Base-by-base conservation (phyloP, 345 rosid genomes). In the Rhodamnia rubescens region DNA sequence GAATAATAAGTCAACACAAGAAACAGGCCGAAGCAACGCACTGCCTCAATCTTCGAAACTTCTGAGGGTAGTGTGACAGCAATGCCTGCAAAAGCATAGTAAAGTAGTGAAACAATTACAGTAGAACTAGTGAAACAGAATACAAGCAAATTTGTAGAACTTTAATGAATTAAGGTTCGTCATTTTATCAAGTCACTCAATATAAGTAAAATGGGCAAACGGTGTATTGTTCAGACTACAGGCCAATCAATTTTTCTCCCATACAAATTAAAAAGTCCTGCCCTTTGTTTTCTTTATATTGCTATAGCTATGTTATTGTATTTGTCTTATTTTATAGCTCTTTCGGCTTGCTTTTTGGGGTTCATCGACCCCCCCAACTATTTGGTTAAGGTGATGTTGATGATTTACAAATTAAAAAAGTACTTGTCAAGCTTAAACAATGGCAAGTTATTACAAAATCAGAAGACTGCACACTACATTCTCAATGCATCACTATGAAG, bases 21-120 rank as follows among this genome's bases (percentile, higher is more conserved):
- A 64, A 84, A 56, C 80, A 49, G 54, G 50, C 16, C 11, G 15
- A 85, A 64, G 53, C 69, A 83, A 83, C 74, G 84, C 86, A 97
- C 98, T 93, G 90, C 89, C 95, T 93, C 83, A 96, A 90, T 81
- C 75, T 88, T 85, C 87, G 90, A 86, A 94, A 93, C 93, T 96
- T 97, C 85, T 81, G 87, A 82, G 96, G 93, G 88, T 87, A 92
- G 90, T 93, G 95, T 7, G 96, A 82, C 40, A 97, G 61, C 84
- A 97, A 89, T 85, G 92, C 98, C 98, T 97, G 95, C 86, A 59
- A 91, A 50, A 84, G 81, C 81, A 56, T 52, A 58, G 58, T 32
- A 40, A 50, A 47, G 3, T 24, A 58, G 53, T 56, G 36, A 22
- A 29, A 29, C 5, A 52, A 82, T 53, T 53, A 18, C 44, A 29